These are phyloP conservation scores for Friedmanniomyces simplex DNA, from an alignment of 495 filamentous ascomycete genomes.

Conservation along the genomic window DNA sequence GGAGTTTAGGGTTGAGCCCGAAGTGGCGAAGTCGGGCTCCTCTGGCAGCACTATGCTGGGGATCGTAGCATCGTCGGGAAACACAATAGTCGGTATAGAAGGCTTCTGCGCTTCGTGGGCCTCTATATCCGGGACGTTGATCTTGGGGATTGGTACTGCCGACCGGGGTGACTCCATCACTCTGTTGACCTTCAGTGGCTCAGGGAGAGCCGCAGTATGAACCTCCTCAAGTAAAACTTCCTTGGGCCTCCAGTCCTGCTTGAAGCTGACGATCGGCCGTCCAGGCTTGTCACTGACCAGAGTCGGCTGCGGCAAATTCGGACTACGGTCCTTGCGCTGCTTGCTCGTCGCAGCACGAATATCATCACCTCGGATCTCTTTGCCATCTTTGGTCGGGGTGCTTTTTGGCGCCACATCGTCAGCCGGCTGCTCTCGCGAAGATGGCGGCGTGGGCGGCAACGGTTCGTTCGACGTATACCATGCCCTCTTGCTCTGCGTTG, in stretches of 20 bases:
- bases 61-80: slow-evolving; percentile 22
- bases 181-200: neutral
- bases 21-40: slow-evolving; percentile 30
- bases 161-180: neutral
- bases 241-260: slow-evolving; percentile 63
- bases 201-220: neutral
- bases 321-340: slow-evolving; percentile 70
- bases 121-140: neutral
- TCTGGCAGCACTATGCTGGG: slow-evolving; percentile 31
- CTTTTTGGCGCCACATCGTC: slow-evolving; percentile 10
- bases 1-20: slow-evolving; percentile 26
- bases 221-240: slow-evolving; percentile 32
- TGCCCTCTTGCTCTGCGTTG: slow-evolving; percentile 63
- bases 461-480: slow-evolving; percentile 56
- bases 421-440: slow-evolving; percentile 18
- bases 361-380: slow-evolving; percentile 76
- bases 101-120: slow-evolving; percentile 1
- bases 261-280: slow-evolving; percentile 89
- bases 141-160: neutral
- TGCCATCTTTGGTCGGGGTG: slow-evolving; percentile 50
- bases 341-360: slow-evolving; percentile 87
- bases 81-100: slow-evolving; percentile 26
- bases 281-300: slow-evolving; percentile 75
- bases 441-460: slow-evolving; percentile 27
- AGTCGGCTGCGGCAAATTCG: slow-evolving; percentile 73